These are phyloP conservation scores for Fusarium nisikadoi DNA, from an alignment of 2,329 filamentous ascomycete species.

Conservation along the genomic window DNA sequence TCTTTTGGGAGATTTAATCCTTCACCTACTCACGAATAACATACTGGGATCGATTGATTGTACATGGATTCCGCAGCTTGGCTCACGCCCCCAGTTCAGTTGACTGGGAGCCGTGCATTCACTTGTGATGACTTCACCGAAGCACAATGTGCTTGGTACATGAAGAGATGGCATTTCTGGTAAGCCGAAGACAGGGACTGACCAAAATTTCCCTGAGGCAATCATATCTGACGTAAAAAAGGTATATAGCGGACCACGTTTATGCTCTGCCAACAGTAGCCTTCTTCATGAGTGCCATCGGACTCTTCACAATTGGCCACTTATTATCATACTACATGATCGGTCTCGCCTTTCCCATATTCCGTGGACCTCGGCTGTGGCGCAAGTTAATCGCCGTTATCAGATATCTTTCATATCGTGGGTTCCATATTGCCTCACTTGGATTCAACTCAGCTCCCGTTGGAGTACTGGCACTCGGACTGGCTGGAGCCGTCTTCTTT, in stretches of 20 bases:
- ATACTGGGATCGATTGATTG: accelerated
- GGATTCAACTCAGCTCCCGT: not conserved
- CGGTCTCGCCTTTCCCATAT: not conserved
- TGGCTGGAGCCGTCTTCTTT: not conserved
- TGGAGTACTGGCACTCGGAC: not conserved
- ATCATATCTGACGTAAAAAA: not conserved
- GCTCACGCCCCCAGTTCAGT: not conserved
- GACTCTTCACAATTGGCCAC: not conserved
- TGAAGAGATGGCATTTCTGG: not conserved
- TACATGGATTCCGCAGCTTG: not conserved
- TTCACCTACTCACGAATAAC: accelerated
- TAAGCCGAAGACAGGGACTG: not conserved
- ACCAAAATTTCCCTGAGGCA: no score
- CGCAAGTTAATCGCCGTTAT: accelerated
- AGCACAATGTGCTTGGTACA: not conserved
- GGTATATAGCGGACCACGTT: not conserved
- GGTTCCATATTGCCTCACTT: not conserved
- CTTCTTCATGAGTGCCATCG: not conserved
- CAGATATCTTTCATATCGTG: not conserved
- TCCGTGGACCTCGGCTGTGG: accelerated
- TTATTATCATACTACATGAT: not conserved
- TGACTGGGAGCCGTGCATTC: not conserved
- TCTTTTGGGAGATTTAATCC: not conserved
- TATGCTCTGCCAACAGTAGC: not conserved
- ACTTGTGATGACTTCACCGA: not conserved